phyloP scores from a whole-genome alignment of 2,329 filamentous ascomycete genomes.

The Colletotrichum limetticola region DNA sequence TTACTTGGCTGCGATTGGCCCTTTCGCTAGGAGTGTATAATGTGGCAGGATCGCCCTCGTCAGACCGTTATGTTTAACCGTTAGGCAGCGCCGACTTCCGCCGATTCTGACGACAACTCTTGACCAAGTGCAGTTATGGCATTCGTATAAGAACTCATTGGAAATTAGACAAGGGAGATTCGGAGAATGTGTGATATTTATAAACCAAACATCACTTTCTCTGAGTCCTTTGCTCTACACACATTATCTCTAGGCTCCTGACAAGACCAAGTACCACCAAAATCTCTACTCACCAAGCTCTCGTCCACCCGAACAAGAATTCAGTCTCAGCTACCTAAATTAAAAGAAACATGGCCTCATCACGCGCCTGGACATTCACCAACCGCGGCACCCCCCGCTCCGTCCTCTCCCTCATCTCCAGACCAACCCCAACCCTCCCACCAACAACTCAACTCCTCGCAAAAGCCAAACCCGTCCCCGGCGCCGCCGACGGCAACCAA shows the following conservation, averaged over 20 bases:
- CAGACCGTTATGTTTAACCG: neutral
- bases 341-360: slow-evolving; percentile 23
- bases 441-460: slow-evolving; percentile 42
- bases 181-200: too few species aligned
- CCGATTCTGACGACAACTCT: neutral
- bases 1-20: neutral
- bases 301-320: neutral
- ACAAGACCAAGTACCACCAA: too few species aligned
- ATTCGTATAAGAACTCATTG: neutral
- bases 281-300: neutral
- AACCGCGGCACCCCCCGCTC: slow-evolving; percentile 41
- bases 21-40: neutral
- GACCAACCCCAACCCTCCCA: slow-evolving; percentile 40
- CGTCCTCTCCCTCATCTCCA: slow-evolving; percentile 40
- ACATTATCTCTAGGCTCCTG: neutral
- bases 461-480: slow-evolving; percentile 39
- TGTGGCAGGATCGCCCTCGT: neutral
- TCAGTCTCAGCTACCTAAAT: neutral
- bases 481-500: slow-evolving; percentile 37
- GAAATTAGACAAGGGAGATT: neutral
- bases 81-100: neutral
- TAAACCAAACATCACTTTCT: too few species aligned
- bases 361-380: slow-evolving; percentile 43
- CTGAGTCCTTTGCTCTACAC: neutral
- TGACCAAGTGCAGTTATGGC: neutral